Evolutionary conservation across 164 flowering plant genomes (phyloP).

Genomic region (Aristolochia contorta): DNA sequence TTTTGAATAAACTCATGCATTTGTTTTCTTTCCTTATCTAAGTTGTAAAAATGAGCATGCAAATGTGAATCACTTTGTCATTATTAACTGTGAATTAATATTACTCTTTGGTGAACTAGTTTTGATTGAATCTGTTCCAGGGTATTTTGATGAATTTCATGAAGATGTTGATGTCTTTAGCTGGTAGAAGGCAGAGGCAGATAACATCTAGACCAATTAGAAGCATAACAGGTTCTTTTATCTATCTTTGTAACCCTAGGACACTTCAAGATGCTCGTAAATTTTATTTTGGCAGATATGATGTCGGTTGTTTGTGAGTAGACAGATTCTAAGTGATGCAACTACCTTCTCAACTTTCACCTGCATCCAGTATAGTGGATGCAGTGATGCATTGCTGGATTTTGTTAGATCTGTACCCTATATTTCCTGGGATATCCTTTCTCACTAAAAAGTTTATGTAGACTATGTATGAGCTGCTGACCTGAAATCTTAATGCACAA

Average conservation of each 20-base stretch:
- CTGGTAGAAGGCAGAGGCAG: conserved; percentile 13
- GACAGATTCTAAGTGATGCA: not conserved
- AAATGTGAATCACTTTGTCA: not conserved
- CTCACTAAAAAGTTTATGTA: too few species aligned
- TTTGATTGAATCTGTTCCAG: conserved; percentile 15
- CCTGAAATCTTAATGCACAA: too few species aligned
- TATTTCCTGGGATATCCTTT: too few species aligned
- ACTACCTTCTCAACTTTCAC: not conserved
- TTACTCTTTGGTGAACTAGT: not conserved
- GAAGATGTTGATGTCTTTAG: conserved; percentile 13
- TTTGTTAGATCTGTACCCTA: too few species aligned
- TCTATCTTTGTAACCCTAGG: not conserved
- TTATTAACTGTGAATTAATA: not conserved
- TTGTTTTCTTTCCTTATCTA: not conserved
- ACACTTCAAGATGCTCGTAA: not conserved
- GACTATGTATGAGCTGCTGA: too few species aligned
- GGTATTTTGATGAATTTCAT: conserved; percentile 18
- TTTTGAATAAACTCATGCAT: not conserved
- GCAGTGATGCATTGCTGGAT: too few species aligned
- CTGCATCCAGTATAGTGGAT: not conserved
- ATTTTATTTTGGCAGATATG: not conserved
- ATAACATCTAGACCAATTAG: conserved; percentile 11
- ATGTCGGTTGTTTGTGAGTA: not conserved
- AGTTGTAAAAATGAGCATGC: not conserved
- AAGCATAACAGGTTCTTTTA: conserved; percentile 21